phyloP scores from a whole-genome alignment of 192 early-diverging fungal species.

The Powellomyces hirtus region DNA sequence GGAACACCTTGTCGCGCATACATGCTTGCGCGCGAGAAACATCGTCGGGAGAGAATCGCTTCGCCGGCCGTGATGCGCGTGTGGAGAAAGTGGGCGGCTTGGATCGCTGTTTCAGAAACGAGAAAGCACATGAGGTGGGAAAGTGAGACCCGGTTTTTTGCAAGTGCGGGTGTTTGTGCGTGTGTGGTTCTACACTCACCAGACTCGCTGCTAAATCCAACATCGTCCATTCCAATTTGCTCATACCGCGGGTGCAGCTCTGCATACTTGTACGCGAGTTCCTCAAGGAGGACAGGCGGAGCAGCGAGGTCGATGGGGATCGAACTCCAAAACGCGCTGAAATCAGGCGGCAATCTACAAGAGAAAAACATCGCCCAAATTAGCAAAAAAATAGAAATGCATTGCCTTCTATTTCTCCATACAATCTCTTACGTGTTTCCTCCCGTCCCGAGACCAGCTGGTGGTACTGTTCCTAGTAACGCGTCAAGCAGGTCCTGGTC shows the following conservation, averaged over 20 bases:
- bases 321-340: conserved; percentile 33
- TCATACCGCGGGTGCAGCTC: background rate
- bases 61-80: conserved; percentile 21
- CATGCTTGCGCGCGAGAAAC: conserved; percentile 10
- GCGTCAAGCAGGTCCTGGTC: conserved; percentile 39
- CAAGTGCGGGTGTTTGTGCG: background rate
- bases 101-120: background rate
- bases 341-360: too few species aligned
- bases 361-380: background rate
- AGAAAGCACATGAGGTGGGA: background rate
- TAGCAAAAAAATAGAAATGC: too few species aligned
- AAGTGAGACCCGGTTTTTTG: background rate
- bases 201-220: background rate
- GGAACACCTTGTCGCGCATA: conserved; percentile 47
- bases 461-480: conserved; percentile 4
- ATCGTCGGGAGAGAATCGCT: conserved; percentile 11
- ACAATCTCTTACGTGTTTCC: background rate
- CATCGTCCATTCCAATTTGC: background rate
- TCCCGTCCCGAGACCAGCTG: background rate
- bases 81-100: conserved; percentile 27
- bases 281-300: background rate
- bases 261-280: background rate
- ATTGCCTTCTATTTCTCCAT: too few species aligned
- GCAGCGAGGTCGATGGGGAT: conserved; percentile 7
- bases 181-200: background rate